These are phyloP conservation scores for Gentiana straminea DNA, from an alignment of 257 asterid species.

Conservation along the genomic window DNA sequence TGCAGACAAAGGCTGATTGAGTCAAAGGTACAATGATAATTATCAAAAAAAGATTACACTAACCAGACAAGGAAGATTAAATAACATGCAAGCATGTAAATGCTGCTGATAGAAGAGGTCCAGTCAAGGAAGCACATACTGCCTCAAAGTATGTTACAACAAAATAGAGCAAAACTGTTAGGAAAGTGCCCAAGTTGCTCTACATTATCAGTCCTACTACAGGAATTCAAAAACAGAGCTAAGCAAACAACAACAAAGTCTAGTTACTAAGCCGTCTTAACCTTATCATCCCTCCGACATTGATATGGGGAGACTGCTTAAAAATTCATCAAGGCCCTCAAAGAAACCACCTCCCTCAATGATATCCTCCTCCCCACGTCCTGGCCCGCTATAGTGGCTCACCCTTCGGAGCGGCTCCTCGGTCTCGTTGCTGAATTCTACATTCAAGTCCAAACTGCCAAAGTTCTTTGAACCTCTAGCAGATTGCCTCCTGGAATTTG, in stretches of 20 bases:
- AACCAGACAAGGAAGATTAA: neutral
- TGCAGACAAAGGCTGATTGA: neutral
- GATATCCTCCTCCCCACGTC: conserved; percentile 68
- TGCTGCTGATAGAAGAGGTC: conserved; percentile 7
- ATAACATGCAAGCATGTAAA: conserved; percentile 7
- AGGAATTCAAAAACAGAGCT: conserved; percentile 25
- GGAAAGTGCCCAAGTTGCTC: conserved; percentile 22
- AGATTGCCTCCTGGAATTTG: conserved; percentile 57
- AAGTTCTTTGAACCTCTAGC: conserved; percentile 56
- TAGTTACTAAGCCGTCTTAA: conserved; percentile 56
- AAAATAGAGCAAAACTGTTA: conserved; percentile 13
- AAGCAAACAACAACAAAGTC: conserved; percentile 28
- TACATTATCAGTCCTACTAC: conserved; percentile 25
- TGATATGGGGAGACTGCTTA: conserved; percentile 83
- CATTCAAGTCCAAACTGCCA: conserved; percentile 84
- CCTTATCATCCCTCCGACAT: conserved; percentile 78
- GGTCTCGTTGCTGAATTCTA: conserved; percentile 76
- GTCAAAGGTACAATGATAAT: neutral
- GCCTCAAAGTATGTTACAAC: conserved; percentile 5
- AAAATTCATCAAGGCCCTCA: conserved; percentile 95
- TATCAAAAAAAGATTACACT: neutral
- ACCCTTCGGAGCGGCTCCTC: conserved; percentile 63
- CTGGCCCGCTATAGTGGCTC: conserved; percentile 44
- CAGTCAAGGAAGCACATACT: conserved; percentile 6
- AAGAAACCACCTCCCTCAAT: conserved; percentile 84